These are phyloP conservation scores for Tricholoma sp. DNA, from an alignment of 768 basidiomycete species.

Conservation along the genomic window DNA sequence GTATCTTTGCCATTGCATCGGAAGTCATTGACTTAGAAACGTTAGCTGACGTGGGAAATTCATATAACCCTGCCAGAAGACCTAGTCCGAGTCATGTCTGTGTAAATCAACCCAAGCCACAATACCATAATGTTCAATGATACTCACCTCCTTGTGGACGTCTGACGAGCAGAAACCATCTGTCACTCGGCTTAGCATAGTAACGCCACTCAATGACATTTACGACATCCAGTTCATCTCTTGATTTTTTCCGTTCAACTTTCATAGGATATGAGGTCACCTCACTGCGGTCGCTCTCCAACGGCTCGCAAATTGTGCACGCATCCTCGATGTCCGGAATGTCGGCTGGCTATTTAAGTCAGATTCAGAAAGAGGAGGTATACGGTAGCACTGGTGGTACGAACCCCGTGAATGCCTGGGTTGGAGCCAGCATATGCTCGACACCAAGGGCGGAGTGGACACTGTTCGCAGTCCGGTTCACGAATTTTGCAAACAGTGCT, in stretches of 20 bases:
- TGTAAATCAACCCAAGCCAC: slow-evolving; percentile 1
- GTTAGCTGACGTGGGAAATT: slow-evolving; percentile 71
- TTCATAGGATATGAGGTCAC: slow-evolving; percentile 90
- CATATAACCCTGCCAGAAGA: slow-evolving; percentile 83
- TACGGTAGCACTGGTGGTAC: background rate
- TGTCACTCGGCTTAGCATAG: slow-evolving; percentile 25
- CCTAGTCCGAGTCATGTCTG: slow-evolving; percentile 60
- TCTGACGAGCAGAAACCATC: slow-evolving; percentile 73
- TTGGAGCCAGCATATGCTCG: slow-evolving; percentile 42
- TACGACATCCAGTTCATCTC: slow-evolving; percentile 82
- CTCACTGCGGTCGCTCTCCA: slow-evolving; percentile 25
- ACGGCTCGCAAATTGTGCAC: slow-evolving; percentile 63
- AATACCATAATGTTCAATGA: slow-evolving; percentile 1
- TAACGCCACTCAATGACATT: slow-evolving; percentile 79
- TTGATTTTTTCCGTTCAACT: slow-evolving; percentile 71
- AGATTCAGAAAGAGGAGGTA: background rate
- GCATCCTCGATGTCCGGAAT: slow-evolving; percentile 71
- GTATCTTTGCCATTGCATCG: slow-evolving; percentile 30
- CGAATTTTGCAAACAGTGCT: slow-evolving; percentile 89
- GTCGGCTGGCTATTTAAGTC: background rate
- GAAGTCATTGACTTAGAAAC: slow-evolving; percentile 40
- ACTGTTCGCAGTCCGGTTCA: slow-evolving; percentile 67
- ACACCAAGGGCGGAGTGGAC: slow-evolving; percentile 71
- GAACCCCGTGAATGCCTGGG: slow-evolving; percentile 2
- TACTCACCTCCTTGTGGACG: slow-evolving; percentile 76